A percentile compares a stretch with the other conserved stretches of the same genome.
Conservation (phyloP, 2,329 filamentous ascomycete genomes). For the Pezicula carpinea region DNA sequence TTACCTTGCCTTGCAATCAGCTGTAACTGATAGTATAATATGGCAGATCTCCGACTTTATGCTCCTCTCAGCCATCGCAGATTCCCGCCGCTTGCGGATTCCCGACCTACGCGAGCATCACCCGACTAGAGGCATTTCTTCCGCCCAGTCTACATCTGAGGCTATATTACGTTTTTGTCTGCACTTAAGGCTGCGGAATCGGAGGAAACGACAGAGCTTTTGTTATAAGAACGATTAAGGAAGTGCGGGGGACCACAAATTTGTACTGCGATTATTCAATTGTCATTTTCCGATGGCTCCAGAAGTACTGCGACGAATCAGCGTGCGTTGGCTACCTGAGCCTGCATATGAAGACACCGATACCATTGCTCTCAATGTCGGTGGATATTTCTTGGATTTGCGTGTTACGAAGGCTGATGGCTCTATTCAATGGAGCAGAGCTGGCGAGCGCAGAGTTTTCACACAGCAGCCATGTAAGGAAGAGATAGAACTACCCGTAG, state of each 20-base stretch:
- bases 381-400: slow-evolving; percentile 37
- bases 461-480: slow-evolving; percentile 29
- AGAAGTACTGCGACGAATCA: slow-evolving; percentile 29
- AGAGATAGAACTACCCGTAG: neutral
- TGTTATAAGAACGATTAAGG: neutral
- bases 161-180: too few species aligned
- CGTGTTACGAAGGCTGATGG: slow-evolving; percentile 31
- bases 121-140: neutral
- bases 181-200: too few species aligned
- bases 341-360: slow-evolving; percentile 35
- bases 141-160: too few species aligned
- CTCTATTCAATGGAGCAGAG: slow-evolving; percentile 36
- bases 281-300: neutral
- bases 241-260: neutral
- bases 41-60: slow-evolving; percentile 1
- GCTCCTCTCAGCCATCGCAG: neutral
- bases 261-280: neutral
- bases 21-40: too few species aligned
- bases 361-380: slow-evolving; percentile 36
- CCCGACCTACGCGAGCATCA: neutral
- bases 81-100: neutral
- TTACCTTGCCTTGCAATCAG: too few species aligned
- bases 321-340: slow-evolving; percentile 36
- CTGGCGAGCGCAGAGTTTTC: slow-evolving; percentile 34
- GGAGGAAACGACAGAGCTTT: too few species aligned